These are phyloP conservation scores for Selaginella tamariscina DNA, from an alignment of 75 land plant genomes.

Conservation along the genomic window DNA sequence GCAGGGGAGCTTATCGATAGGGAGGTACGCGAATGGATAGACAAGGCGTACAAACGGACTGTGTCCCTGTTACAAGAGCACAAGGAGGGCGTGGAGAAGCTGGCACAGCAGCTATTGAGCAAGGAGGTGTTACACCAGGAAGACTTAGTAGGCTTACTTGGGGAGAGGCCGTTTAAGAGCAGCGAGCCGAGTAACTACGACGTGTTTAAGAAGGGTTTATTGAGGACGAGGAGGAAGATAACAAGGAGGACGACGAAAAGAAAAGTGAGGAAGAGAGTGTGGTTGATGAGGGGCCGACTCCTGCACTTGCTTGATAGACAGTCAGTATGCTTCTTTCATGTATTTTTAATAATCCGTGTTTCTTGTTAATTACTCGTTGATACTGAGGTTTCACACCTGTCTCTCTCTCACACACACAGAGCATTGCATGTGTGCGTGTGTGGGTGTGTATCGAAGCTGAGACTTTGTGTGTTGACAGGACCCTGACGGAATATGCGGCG, in stretches of 20 bases:
- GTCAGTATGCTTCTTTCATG: too few relatives aligned
- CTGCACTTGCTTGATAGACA: neutral
- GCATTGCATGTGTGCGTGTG: too few relatives aligned
- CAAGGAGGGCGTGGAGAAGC: constrained; percentile 65
- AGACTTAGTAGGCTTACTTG: constrained; percentile 55
- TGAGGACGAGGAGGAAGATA: constrained; percentile 22
- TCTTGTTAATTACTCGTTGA: too few relatives aligned
- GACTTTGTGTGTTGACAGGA: too few relatives aligned
- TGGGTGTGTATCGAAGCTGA: too few relatives aligned
- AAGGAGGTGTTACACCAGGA: constrained; percentile 89
- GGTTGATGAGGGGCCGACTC: neutral
- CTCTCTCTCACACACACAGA: too few relatives aligned
- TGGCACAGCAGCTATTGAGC: constrained; percentile 73
- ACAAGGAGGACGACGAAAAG: constrained; percentile 9
- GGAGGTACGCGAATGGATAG: constrained; percentile 84
- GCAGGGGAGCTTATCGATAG: constrained; percentile 63
- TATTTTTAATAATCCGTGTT: too few relatives aligned
- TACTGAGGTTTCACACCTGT: too few relatives aligned
- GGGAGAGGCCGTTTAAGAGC: constrained; percentile 72
- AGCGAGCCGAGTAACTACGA: constrained; percentile 72
- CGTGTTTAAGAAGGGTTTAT: constrained; percentile 61
- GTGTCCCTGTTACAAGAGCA: constrained; percentile 54
- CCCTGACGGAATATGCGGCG: too few relatives aligned
- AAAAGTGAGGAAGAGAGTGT: constrained; percentile 20
- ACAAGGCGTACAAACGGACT: constrained; percentile 56